Conservation (phyloP, 345 rosid genomes). For the Melaleuca quinquenervia region DNA sequence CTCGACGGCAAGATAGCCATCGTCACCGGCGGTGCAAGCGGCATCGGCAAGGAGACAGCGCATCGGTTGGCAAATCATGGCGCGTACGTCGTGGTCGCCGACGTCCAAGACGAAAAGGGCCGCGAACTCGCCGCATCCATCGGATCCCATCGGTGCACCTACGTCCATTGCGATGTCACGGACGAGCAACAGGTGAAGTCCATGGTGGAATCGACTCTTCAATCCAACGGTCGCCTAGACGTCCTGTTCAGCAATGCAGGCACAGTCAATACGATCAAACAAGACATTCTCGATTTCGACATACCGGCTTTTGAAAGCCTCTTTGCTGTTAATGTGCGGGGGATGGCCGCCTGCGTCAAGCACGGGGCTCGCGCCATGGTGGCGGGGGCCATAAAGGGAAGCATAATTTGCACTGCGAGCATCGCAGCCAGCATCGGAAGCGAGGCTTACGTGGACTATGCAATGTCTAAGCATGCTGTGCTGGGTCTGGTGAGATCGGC, state of each 20-base stretch:
- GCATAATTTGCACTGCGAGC: conserved; percentile 20
- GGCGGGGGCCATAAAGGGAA: conserved; percentile 3
- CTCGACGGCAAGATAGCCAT: conserved; percentile 8
- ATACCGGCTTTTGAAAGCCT: background rate
- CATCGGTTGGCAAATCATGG: conserved; percentile 1
- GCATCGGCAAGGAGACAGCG: conserved; percentile 4
- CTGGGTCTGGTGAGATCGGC: conserved; percentile 13
- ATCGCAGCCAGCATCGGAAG: background rate
- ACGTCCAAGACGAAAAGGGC: conserved; percentile 6
- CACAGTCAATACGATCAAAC: background rate
- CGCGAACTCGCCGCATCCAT: conserved; percentile 2
- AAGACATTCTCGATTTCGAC: conserved; percentile 10
- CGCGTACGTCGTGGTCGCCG: background rate
- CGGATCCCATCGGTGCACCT: background rate
- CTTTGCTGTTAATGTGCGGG: conserved; percentile 8
- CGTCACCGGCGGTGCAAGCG: conserved; percentile 9
- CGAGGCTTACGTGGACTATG: conserved; percentile 4
- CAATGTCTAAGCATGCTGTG: conserved; percentile 18
- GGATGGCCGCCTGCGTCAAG: conserved; percentile 10
- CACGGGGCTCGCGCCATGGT: conserved; percentile 20
- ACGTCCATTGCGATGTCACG: conserved; percentile 12
- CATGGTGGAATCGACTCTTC: background rate
- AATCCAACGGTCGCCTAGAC: conserved; percentile 4
- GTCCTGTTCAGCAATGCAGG: conserved; percentile 22
- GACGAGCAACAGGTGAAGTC: conserved; percentile 6